A percentile compares a stretch with the other conserved stretches of the same genome.
Evolutionary conservation across 495 filamentous ascomycete genomes (phyloP).

Genomic region (Sabuloglossum arenarium): DNA sequence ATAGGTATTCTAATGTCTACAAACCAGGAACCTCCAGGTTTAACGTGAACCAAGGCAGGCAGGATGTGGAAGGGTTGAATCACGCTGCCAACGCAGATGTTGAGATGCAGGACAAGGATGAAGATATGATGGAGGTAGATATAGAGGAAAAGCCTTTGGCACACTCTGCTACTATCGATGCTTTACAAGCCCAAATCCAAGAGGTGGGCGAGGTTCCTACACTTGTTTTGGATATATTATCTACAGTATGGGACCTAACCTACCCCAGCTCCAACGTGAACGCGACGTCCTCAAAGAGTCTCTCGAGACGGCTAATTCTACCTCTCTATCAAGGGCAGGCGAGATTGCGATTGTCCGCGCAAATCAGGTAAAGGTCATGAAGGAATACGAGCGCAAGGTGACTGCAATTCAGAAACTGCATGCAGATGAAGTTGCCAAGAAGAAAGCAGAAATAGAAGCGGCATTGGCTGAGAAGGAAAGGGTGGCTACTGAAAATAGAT

Average conservation of each 20-base stretch:
- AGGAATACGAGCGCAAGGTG: conserved; percentile 34
- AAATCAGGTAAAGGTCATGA: conserved; percentile 31
- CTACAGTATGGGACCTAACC: not conserved
- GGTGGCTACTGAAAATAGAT: conserved; percentile 39
- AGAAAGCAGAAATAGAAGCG: conserved; percentile 34
- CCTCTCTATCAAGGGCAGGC: conserved; percentile 33
- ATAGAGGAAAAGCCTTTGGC: not conserved
- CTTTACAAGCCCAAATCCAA: conserved; percentile 20
- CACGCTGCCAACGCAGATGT: not conserved
- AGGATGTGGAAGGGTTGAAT: not conserved
- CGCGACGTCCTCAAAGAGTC: conserved; percentile 25
- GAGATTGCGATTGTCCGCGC: conserved; percentile 49
- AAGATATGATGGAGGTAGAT: conserved; percentile 4
- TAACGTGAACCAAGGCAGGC: not conserved
- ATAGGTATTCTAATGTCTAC: conserved; percentile 8
- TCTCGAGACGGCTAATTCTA: conserved; percentile 26
- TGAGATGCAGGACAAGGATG: not conserved
- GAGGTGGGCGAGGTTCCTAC: conserved; percentile 9
- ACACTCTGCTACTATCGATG: conserved; percentile 5
- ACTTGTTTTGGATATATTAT: not conserved
- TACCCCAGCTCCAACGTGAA: conserved; percentile 30
- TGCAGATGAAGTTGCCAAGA: conserved; percentile 30
- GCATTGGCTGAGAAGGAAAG: conserved; percentile 33
- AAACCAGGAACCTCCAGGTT: conserved; percentile 2
- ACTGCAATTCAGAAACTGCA: conserved; percentile 29